Evolutionary conservation across 306 rosid species (phyloP).

Genomic region (Sesbania bispinosa): DNA sequence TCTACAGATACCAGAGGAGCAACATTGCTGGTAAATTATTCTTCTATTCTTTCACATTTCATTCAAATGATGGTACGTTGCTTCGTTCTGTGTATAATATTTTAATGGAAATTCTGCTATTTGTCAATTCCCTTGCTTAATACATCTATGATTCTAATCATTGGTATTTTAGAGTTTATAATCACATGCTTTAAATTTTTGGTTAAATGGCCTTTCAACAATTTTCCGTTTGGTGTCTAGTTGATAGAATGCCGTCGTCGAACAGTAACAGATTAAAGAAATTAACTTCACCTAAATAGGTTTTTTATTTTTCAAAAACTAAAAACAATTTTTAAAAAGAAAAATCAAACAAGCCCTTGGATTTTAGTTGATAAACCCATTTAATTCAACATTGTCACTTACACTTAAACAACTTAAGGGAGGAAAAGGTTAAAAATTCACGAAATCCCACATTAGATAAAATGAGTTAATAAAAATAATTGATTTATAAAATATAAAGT

Average conservation of each 20-base stretch:
- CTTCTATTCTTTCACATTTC: background rate
- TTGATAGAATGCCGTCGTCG: background rate
- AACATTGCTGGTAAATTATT: background rate
- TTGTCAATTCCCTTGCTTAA: background rate
- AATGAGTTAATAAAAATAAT: too few species aligned
- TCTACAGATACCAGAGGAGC: background rate
- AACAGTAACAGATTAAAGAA: too few species aligned
- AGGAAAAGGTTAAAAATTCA: too few species aligned
- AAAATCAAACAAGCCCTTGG: too few species aligned
- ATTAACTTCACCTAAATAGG: too few species aligned
- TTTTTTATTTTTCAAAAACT: too few species aligned
- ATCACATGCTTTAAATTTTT: background rate
- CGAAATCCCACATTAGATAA: too few species aligned
- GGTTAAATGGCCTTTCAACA: background rate
- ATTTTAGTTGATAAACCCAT: too few species aligned
- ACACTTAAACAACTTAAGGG: too few species aligned
- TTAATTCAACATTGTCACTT: too few species aligned
- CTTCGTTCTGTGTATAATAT: background rate
- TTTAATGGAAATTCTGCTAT: background rate
- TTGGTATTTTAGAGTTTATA: background rate
- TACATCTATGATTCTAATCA: background rate
- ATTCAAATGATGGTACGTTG: background rate
- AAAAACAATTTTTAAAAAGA: too few species aligned
- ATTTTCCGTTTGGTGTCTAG: background rate
- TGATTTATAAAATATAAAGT: too few species aligned